These are phyloP conservation scores for Combretum micranthum DNA, from an alignment of 345 rosid species.

Conservation along the genomic window DNA sequence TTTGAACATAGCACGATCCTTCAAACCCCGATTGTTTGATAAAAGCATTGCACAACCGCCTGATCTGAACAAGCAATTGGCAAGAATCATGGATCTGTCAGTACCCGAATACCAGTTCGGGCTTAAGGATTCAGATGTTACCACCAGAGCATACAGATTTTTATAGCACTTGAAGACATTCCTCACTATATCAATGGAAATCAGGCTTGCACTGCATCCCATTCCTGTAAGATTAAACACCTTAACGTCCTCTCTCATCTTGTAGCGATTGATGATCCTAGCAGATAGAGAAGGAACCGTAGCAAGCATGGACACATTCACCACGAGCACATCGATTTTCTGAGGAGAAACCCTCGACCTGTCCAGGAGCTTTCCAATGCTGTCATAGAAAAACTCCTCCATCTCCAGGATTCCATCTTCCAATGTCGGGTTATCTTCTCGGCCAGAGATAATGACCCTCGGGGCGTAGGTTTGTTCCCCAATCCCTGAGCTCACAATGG, in stretches of 20 bases:
- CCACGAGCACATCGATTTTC: conserved; percentile 71
- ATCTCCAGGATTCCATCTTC: conserved; percentile 61
- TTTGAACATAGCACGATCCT: conserved; percentile 48
- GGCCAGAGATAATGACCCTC: conserved; percentile 40
- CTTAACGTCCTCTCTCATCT: conserved; percentile 67
- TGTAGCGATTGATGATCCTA: conserved; percentile 60
- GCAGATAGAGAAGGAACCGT: conserved; percentile 51
- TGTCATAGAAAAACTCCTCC: conserved; percentile 74
- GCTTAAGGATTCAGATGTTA: conserved; percentile 70
- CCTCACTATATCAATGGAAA: conserved; percentile 60
- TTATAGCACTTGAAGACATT: conserved; percentile 44
- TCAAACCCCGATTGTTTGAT: conserved; percentile 57
- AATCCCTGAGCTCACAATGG: conserved; percentile 61
- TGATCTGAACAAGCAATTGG: conserved; percentile 73
- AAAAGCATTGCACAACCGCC: conserved; percentile 80
- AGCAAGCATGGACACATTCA: conserved; percentile 72
- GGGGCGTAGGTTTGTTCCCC: conserved; percentile 74
- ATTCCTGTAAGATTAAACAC: conserved; percentile 70
- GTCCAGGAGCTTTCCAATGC: conserved; percentile 46
- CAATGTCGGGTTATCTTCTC: conserved; percentile 46
- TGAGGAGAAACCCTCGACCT: conserved; percentile 50
- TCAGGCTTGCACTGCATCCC: conserved; percentile 95
- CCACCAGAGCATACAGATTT: conserved; percentile 46
- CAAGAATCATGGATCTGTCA: conserved; percentile 75
- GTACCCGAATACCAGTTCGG: conserved; percentile 82